Percentiles rank a stretch among this genome's conserved stretches.
Evolutionary conservation across 2,329 filamentous ascomycete genomes (phyloP).

Genomic region (Pezicula carpinea): DNA sequence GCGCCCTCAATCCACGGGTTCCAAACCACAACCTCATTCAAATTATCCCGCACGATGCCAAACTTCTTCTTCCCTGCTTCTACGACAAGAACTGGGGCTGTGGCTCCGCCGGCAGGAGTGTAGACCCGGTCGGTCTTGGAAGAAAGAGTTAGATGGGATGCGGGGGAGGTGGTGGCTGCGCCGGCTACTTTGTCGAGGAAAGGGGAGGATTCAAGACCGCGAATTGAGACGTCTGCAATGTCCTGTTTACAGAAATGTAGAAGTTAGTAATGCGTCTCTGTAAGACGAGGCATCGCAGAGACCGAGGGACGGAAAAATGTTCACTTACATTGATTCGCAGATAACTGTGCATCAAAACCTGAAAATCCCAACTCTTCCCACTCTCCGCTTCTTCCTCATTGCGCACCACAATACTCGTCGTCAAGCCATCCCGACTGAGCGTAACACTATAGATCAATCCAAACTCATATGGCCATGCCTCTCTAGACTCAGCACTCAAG

Average conservation of each 20-base stretch:
- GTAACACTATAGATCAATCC: constrained; percentile 91
- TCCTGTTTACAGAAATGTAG: constrained; percentile 58
- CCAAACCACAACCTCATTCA: constrained; percentile 90
- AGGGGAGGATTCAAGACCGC: constrained; percentile 68
- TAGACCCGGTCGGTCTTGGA: constrained; percentile 88
- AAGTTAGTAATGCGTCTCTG: constrained; percentile 4
- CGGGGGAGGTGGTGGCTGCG: constrained; percentile 59
- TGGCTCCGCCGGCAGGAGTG: constrained; percentile 60
- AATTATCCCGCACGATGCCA: constrained; percentile 75
- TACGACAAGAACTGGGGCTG: constrained; percentile 51
- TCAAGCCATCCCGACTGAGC: constrained; percentile 67
- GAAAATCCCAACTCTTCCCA: constrained; percentile 74
- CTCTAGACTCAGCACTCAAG: constrained; percentile 62
- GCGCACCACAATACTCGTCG: constrained; percentile 78
- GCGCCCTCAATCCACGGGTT: constrained; percentile 93
- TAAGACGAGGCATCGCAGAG: too few relatives aligned
- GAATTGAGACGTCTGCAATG: constrained; percentile 67
- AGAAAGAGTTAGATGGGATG: constrained; percentile 58
- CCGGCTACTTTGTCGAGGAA: constrained; percentile 83
- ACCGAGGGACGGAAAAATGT: too few relatives aligned
- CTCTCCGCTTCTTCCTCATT: constrained; percentile 64
- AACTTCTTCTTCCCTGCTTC: constrained; percentile 62
- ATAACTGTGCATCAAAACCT: constrained; percentile 89
- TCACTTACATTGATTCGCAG: constrained; percentile 71
- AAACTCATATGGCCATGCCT: constrained; percentile 82